Evolutionary conservation across 2,329 filamentous ascomycete genomes (phyloP).

Genomic region (Aspergillus flavus): DNA sequence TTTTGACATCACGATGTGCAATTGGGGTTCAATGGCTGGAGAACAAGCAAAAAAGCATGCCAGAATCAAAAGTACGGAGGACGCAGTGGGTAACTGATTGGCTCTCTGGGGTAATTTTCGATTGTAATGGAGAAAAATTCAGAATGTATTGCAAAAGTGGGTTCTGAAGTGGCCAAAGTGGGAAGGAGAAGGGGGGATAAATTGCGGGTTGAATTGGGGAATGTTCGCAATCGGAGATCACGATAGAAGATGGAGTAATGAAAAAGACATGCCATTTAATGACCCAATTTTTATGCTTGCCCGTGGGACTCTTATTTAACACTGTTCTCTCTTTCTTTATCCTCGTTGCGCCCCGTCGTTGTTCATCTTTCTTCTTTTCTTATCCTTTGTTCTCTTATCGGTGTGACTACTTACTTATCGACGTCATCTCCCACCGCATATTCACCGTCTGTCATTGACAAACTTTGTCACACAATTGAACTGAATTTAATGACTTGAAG

Average conservation of each 20-base stretch:
- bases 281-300: background rate
- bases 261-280: background rate
- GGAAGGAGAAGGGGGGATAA: background rate
- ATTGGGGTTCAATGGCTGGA: background rate
- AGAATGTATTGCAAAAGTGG: background rate
- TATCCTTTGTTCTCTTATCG: conserved; percentile 5
- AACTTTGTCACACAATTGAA: conserved; percentile 2
- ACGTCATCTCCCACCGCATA: conserved; percentile 4
- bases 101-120: background rate
- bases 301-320: background rate
- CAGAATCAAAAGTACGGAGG: background rate
- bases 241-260: background rate
- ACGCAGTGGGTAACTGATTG: background rate
- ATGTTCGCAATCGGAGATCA: background rate
- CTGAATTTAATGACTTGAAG: background rate
- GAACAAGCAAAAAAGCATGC: background rate
- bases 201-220: background rate
- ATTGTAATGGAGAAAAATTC: background rate
- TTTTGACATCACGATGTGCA: conserved; percentile 7
- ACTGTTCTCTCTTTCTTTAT: background rate
- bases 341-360: background rate
- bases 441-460: background rate
- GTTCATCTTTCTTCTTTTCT: background rate
- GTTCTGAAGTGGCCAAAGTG: background rate
- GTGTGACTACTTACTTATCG: conserved; percentile 10